Evolutionary conservation across 345 rosid genomes (phyloP).

Genomic region (Citrus sp.): DNA sequence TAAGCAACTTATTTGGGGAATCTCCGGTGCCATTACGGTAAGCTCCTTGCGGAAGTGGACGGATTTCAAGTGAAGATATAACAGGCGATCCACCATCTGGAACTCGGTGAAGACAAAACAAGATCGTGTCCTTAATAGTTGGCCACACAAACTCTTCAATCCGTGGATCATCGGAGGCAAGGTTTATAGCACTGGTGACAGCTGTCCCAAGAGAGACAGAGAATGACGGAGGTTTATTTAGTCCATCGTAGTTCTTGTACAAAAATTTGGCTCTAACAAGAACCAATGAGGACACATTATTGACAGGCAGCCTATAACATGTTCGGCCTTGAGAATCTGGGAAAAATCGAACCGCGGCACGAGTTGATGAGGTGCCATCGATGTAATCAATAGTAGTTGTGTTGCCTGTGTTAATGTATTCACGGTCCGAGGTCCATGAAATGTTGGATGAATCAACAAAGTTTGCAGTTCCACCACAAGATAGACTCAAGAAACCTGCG

Average conservation of each 20-base stretch:
- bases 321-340: slow-evolving; percentile 41
- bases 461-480: slow-evolving; percentile 60
- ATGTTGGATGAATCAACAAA: slow-evolving; percentile 51
- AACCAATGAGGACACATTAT: slow-evolving; percentile 48
- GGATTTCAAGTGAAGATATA: slow-evolving; percentile 72
- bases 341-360: slow-evolving; percentile 56
- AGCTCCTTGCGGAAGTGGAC: slow-evolving; percentile 77
- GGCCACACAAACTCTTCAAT: slow-evolving; percentile 76
- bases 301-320: slow-evolving; percentile 63
- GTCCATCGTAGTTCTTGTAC: slow-evolving; percentile 75
- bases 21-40: slow-evolving; percentile 48
- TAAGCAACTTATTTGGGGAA: slow-evolving; percentile 37
- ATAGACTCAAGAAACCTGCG: slow-evolving; percentile 83
- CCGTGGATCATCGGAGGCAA: slow-evolving; percentile 68
- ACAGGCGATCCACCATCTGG: slow-evolving; percentile 60
- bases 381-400: slow-evolving; percentile 32
- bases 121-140: slow-evolving; percentile 38
- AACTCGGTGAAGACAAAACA: slow-evolving; percentile 52
- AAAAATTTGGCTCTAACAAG: slow-evolving; percentile 70
- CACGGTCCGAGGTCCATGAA: slow-evolving; percentile 60
- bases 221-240: slow-evolving; percentile 62
- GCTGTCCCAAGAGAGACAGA: slow-evolving; percentile 70
- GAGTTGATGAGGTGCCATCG: slow-evolving; percentile 34
- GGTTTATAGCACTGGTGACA: slow-evolving; percentile 51
- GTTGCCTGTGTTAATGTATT: slow-evolving; percentile 59